These are phyloP conservation scores for Verruconis gallopava DNA, from an alignment of 2,329 filamentous ascomycete species.

Conservation along the genomic window DNA sequence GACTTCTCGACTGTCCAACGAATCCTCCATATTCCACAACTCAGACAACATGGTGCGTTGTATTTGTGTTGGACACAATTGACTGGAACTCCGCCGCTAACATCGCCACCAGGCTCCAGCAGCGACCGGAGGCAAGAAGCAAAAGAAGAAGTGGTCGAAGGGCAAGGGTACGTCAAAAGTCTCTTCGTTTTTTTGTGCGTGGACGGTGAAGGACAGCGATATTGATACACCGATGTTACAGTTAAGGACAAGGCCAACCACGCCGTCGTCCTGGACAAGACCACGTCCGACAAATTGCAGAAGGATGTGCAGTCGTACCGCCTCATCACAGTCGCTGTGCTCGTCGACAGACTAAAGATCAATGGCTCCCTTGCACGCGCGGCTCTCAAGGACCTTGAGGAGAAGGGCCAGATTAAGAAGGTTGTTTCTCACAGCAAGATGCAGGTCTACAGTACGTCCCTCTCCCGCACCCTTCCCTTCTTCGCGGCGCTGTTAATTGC, in stretches of 20 bases:
- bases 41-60: conserved; percentile 27
- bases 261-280: conserved; percentile 97
- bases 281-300: conserved; percentile 94
- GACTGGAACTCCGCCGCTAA: conserved; percentile 5
- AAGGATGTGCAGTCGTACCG: conserved; percentile 99
- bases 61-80: not conserved
- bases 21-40: conserved; percentile 25
- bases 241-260: conserved; percentile 99
- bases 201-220: not conserved
- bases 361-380: conserved; percentile 91
- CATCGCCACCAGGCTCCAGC: conserved; percentile 35
- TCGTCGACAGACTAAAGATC: conserved; percentile 99
- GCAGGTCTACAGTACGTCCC: conserved; percentile 83
- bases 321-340: conserved; percentile 94
- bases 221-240: conserved; percentile 27
- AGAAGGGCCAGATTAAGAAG: conserved; percentile 97
- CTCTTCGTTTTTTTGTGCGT: no score
- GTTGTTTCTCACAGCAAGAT: conserved; percentile 92
- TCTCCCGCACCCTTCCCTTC: conserved; percentile 3
- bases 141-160: conserved; percentile 72
- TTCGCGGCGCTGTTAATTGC: no score
- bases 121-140: conserved; percentile 59
- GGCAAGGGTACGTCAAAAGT: conserved; percentile 38
- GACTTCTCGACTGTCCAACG: no score
- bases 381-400: conserved; percentile 86